phyloP scores from a whole-genome alignment of 2,329 filamentous ascomycete species.

The Colletotrichum gigasporum region DNA sequence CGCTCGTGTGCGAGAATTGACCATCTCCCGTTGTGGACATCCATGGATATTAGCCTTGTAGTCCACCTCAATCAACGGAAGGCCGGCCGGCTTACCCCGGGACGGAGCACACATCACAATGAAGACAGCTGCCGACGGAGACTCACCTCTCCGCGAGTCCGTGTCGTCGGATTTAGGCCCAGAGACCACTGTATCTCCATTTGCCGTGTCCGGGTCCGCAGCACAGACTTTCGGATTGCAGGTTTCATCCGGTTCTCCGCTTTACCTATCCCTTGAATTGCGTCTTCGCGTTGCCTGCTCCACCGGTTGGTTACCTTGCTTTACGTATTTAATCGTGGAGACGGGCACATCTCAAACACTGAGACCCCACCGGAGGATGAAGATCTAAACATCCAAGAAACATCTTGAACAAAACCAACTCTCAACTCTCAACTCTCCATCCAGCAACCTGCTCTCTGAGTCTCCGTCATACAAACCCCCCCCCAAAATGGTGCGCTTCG shows the following conservation, averaged over 20 bases:
- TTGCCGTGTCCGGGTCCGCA: too few species aligned
- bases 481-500: slow-evolving; percentile 15
- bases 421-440: neutral
- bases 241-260: slow-evolving; percentile 7
- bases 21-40: too few species aligned
- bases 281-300: neutral
- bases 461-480: neutral
- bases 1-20: too few species aligned
- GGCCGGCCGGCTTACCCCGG: neutral
- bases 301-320: too few species aligned
- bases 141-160: neutral
- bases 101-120: neutral
- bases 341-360: neutral
- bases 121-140: neutral
- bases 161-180: neutral
- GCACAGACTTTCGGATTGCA: neutral
- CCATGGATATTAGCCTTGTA: too few species aligned
- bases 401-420: neutral
- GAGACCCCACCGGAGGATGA: neutral
- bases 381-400: neutral
- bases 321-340: too few species aligned
- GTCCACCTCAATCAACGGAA: neutral
- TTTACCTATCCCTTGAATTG: neutral
- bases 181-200: neutral
- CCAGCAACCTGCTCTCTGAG: too few species aligned